Conservation (phyloP, 805 yeast genomes). For the Yarrowia alimentaria region DNA sequence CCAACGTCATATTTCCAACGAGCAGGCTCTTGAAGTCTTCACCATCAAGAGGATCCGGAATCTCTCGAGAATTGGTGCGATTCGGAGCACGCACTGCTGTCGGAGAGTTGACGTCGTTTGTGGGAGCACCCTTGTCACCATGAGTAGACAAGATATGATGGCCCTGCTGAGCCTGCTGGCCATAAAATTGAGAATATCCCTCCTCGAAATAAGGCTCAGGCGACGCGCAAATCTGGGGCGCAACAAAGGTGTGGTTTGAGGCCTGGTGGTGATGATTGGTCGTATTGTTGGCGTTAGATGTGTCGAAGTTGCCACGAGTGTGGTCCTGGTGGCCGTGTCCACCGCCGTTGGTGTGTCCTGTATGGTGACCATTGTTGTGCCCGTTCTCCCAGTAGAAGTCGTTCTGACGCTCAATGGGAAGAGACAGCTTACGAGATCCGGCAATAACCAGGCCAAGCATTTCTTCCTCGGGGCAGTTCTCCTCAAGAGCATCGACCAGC, state of each 20-base stretch:
- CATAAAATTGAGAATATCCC: conserved; percentile 17
- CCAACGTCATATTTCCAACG: conserved; percentile 33
- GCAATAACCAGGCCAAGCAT: conserved; percentile 23
- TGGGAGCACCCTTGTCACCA: not conserved
- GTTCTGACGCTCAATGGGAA: conserved; percentile 21
- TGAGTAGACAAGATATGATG: conserved; percentile 2
- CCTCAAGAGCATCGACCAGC: conserved; percentile 16
- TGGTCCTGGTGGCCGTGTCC: not conserved
- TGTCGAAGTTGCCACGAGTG: not conserved
- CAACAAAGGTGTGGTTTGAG: not conserved
- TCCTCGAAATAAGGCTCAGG: conserved; percentile 10
- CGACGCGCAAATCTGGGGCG: conserved; percentile 6
- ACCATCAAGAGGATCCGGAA: conserved; percentile 26
- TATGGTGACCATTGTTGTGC: not conserved
- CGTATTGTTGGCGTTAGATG: not conserved
- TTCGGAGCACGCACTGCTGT: no score
- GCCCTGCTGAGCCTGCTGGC: conserved; percentile 19
- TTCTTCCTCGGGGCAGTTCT: conserved; percentile 19
- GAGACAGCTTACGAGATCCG: conserved; percentile 10
- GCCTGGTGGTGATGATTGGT: not conserved
- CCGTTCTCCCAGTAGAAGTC: conserved; percentile 18
- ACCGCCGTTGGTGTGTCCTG: not conserved
- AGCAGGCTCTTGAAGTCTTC: conserved; percentile 31
- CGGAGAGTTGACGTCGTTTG: no score
- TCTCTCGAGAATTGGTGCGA: conserved; percentile 19